Conservation (phyloP, 2,329 filamentous ascomycete genomes). For the Ceratocystiopsis minuta region DNA sequence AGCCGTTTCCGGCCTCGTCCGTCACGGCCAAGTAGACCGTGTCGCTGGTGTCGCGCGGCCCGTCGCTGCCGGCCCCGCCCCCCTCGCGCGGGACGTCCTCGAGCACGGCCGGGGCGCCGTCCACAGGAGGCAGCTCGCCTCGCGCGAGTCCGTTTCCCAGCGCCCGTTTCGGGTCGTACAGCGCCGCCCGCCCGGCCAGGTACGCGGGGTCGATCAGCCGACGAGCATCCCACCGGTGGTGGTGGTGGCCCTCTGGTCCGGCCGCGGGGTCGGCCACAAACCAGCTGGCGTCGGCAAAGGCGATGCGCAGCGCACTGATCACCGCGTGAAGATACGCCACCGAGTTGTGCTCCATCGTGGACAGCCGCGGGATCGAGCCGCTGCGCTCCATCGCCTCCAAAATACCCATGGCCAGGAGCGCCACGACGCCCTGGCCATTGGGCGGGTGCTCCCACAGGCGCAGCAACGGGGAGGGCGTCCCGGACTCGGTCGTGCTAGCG, state of each 20-base stretch:
- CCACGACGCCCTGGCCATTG: slow-evolving; percentile 88
- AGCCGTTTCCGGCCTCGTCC: slow-evolving; percentile 68
- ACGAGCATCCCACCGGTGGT: neutral
- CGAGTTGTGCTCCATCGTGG: slow-evolving; percentile 56
- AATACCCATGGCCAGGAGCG: slow-evolving; percentile 80
- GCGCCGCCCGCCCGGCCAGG: slow-evolving; percentile 46
- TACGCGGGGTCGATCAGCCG: slow-evolving; percentile 50
- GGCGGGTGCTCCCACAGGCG: slow-evolving; percentile 87
- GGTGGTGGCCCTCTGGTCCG: slow-evolving; percentile 43
- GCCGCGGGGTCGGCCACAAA: slow-evolving; percentile 63
- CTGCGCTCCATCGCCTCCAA: slow-evolving; percentile 64
- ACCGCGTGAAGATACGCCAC: slow-evolving; percentile 63
- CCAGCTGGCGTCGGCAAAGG: slow-evolving; percentile 78
- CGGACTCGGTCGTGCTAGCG: slow-evolving; percentile 49
- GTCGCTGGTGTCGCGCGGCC: slow-evolving; percentile 43
- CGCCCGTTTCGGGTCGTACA: slow-evolving; percentile 40
- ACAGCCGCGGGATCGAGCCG: slow-evolving; percentile 55
- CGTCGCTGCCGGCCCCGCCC: neutral
- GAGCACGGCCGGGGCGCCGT: neutral
- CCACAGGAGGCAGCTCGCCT: slow-evolving; percentile 14
- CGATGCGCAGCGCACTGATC: slow-evolving; percentile 74
- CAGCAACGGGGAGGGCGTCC: slow-evolving; percentile 29
- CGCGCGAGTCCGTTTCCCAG: slow-evolving; percentile 18
- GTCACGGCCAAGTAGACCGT: slow-evolving; percentile 86
- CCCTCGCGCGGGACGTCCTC: neutral